These are phyloP conservation scores for Aurantiochytrium sp. DNA, from an alignment of 108 stramenopile species.

Conservation along the genomic window DNA sequence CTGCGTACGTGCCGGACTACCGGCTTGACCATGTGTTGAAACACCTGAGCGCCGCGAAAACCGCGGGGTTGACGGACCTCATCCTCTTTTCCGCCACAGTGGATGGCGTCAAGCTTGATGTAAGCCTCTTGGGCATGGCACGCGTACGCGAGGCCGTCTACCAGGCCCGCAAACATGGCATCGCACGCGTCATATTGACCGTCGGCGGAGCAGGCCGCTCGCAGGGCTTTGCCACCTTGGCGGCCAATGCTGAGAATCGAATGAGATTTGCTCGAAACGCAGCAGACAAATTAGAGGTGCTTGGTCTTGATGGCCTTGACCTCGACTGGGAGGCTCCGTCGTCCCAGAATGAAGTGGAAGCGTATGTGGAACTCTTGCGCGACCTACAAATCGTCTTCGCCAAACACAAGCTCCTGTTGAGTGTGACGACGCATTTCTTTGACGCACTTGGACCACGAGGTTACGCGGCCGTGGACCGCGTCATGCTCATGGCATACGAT, in stretches of 20 bases:
- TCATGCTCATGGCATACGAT: slow-evolving; percentile 1
- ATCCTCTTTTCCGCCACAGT: not conserved
- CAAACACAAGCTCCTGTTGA: not conserved
- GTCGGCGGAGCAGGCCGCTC: slow-evolving; percentile 4
- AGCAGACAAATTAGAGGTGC: not conserved
- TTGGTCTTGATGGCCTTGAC: not conserved
- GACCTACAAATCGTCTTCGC: not conserved
- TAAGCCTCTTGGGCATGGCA: not conserved
- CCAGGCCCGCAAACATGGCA: not conserved
- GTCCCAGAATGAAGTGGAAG: not conserved
- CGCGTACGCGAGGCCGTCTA: not conserved
- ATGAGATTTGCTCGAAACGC: not conserved
- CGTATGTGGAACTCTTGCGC: not conserved
- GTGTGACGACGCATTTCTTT: not conserved
- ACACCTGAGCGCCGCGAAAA: not conserved
- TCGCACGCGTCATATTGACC: not conserved
- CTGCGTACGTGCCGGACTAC: not conserved
- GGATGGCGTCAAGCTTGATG: not conserved
- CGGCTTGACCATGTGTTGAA: not conserved
- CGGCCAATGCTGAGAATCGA: not conserved
- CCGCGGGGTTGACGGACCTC: not conserved
- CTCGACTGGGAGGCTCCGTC: not conserved
- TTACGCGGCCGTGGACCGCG: not conserved
- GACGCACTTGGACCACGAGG: not conserved
- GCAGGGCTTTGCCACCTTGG: not conserved